Conservation (phyloP, 1,139 yeast species). For the Kodamaea arcana region DNA sequence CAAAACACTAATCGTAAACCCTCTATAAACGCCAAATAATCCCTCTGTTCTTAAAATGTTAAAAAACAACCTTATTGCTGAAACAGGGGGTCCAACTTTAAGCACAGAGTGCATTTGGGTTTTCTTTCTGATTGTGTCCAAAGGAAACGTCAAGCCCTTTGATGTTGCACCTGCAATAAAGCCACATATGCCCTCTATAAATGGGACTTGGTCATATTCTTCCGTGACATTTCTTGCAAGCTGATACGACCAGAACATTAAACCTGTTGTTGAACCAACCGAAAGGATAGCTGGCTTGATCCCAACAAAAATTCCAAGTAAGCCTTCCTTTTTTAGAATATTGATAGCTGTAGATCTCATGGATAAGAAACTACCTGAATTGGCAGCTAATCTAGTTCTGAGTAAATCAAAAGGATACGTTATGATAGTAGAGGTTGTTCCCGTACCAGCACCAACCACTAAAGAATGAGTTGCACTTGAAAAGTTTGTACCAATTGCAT, state of each 20-base stretch:
- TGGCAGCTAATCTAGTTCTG: conserved; percentile 77
- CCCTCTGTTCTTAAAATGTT: conserved; percentile 55
- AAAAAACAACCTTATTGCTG: conserved; percentile 24
- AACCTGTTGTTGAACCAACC: conserved; percentile 62
- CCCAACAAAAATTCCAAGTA: conserved; percentile 60
- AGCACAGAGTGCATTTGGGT: conserved; percentile 56
- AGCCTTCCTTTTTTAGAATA: conserved; percentile 49
- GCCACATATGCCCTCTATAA: conserved; percentile 66
- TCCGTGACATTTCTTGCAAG: conserved; percentile 30
- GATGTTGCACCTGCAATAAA: conserved; percentile 72
- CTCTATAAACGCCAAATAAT: conserved; percentile 64
- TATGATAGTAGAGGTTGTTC: conserved; percentile 61
- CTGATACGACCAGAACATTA: conserved; percentile 69
- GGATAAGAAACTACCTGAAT: conserved; percentile 41
- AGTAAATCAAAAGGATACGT: conserved; percentile 89
- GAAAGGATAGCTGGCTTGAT: conserved; percentile 59
- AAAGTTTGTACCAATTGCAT: conserved; percentile 18
- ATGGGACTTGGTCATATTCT: conserved; percentile 29
- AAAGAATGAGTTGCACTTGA: conserved; percentile 47
- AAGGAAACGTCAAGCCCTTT: conserved; percentile 74
- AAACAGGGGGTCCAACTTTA: conserved; percentile 7
- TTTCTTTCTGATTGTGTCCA: conserved; percentile 79
- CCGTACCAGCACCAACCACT: conserved; percentile 73
- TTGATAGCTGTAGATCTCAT: conserved; percentile 37
- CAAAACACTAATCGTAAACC: conserved; percentile 61